Evolutionary conservation across 768 basidiomycete genomes (phyloP), one percentile per base, ranked within the genome.

Genomic region (Kwoniella europaea): DNA sequence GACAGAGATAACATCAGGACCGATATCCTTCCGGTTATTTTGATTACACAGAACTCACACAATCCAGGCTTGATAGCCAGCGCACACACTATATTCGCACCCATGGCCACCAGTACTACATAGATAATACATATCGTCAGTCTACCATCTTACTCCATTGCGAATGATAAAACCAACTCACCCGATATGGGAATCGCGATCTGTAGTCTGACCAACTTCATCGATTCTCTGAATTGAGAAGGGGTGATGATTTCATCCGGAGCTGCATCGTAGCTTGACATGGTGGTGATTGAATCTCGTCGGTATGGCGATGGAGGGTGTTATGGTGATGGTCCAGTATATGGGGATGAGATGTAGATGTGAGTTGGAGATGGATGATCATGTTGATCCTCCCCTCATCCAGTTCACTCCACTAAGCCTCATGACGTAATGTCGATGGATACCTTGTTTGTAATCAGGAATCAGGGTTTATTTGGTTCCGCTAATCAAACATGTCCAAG

Each of bases 151-250:
- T 35, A 7, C 35, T 35, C 35, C 35, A 35, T 7, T 35, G 3
- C 35, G 35, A 35, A 35, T 35, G 35, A 35, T 9, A 35, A 35
- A 35, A 0, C 35, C 35, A 20, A 65, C 76, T 54, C 65, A 77
- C 76, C 76, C 2, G 74, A 76, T 0, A 96, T 85, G 0, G 94
- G 94, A 0, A 93, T 93, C 57, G 94, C 85, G 22, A 96, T 92
- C 81, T 97, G 94, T 4, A 97, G 87, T 58, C 91, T 88, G 43
- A 86, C 83, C 43, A 85, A 78, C 68, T 70, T 64, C 82, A 81
- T 82, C 58, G 75, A 75, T 64, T 76, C 74, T 43, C 74, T 63
- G 74, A 83, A 80, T 71, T 82, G 80, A n/a, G 63, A 69, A 5
- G 76, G 78, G 18, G 81, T 81, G 70, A 83, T 83, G 69, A 83